Conservation (phyloP, 352 stramenopile genomes). For the Phytophthora ohioensis region DNA sequence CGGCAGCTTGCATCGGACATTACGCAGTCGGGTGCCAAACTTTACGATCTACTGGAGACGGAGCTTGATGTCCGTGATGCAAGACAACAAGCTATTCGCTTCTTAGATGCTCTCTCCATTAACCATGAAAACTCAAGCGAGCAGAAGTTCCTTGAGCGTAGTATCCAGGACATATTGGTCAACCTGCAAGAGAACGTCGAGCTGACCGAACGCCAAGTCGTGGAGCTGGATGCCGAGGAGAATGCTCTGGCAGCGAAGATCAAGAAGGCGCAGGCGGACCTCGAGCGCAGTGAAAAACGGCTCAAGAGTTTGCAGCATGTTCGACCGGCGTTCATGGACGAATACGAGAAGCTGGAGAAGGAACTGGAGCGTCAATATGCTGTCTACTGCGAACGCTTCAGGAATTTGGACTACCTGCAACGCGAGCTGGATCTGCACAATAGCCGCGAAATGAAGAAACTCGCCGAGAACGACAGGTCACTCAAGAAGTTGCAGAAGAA, state of each 20-base stretch:
- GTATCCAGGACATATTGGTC: constrained; percentile 76
- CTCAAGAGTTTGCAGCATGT: constrained; percentile 94
- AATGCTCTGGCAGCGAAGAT: constrained; percentile 93
- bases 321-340: constrained; percentile 96
- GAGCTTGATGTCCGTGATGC: constrained; percentile 91
- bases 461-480: constrained; percentile 88
- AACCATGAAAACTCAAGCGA: constrained; percentile 88
- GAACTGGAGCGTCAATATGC: constrained; percentile 97
- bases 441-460: constrained; percentile 85
- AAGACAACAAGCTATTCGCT: constrained; percentile 88
- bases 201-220: constrained; percentile 88
- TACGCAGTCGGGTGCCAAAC: constrained; percentile 91
- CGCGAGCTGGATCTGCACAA: constrained; percentile 93
- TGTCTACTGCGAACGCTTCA: constrained; percentile 94
- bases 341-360: constrained; percentile 97
- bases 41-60: constrained; percentile 93
- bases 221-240: constrained; percentile 94
- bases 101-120: constrained; percentile 91
- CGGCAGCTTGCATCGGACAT: constrained; percentile 94
- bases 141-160: constrained; percentile 90
- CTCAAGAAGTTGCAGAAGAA: constrained; percentile 95
- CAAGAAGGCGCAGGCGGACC: constrained; percentile 94
- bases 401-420: constrained; percentile 98
- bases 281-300: constrained; percentile 96
- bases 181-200: constrained; percentile 89